Percentiles rank a stretch among this genome's conserved stretches.
Conservation (phyloP, 306 rosid genomes). For the Sechiopsis laciniata region DNA sequence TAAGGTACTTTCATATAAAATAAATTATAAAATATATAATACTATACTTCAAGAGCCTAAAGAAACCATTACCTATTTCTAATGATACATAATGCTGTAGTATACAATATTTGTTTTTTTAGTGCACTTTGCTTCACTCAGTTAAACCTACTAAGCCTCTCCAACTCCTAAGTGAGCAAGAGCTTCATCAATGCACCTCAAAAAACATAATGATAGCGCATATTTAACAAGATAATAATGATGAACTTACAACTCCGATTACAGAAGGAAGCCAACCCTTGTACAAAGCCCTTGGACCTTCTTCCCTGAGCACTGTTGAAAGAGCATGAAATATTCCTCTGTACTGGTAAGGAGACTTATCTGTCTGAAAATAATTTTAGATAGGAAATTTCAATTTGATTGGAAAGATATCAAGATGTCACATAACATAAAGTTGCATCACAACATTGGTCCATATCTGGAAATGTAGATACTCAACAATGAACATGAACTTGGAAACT, state of each 20-base stretch:
- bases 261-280: slow-evolving; percentile 99
- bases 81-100: background rate
- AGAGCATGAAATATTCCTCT: slow-evolving; percentile 97
- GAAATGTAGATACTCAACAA: background rate
- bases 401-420: background rate
- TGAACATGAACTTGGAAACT: background rate
- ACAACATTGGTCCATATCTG: background rate
- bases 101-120: background rate
- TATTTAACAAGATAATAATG: background rate
- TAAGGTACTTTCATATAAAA: background rate
- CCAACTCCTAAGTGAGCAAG: background rate
- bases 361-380: slow-evolving; percentile 52
- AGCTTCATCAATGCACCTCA: background rate
- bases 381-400: slow-evolving; percentile 15
- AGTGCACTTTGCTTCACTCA: background rate
- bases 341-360: slow-evolving; percentile 85
- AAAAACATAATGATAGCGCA: background rate
- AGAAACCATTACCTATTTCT: background rate
- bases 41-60: background rate
- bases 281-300: slow-evolving; percentile 93
- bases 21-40: background rate
- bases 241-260: slow-evolving; percentile 84
- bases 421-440: background rate
- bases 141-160: background rate
- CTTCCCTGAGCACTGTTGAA: slow-evolving; percentile 82